A percentile compares a stretch with the other conserved stretches of the same genome.
Evolutionary conservation across 352 stramenopile genomes (phyloP).

Genomic region (Phytophthora capsici): DNA sequence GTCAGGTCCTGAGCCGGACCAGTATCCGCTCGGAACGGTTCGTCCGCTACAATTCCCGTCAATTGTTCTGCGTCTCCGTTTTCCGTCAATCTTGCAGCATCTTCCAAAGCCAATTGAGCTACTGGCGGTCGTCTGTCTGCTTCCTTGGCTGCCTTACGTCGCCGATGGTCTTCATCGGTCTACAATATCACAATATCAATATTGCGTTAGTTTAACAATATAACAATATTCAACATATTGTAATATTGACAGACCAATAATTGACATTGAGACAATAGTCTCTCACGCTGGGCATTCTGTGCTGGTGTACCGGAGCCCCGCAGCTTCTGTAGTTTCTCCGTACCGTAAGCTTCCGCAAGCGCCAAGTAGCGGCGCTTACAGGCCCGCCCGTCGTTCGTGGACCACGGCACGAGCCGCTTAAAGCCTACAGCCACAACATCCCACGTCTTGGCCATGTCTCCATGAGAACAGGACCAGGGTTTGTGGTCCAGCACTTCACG

Average conservation of each 20-base stretch:
- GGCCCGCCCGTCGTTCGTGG: constrained; percentile 28
- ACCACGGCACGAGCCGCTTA: constrained; percentile 27
- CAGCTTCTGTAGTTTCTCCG: constrained; percentile 28
- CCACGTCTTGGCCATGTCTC: constrained; percentile 34
- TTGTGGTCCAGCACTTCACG: constrained; percentile 31
- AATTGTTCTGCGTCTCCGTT: constrained; percentile 3
- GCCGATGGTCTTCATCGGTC: constrained; percentile 28
- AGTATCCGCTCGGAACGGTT: too few relatives aligned
- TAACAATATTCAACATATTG: constrained; percentile 1
- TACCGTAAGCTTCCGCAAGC: constrained; percentile 20
- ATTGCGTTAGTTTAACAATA: constrained; percentile 22
- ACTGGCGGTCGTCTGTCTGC: constrained; percentile 9
- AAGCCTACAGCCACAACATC: constrained; percentile 23
- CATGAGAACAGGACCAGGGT: constrained; percentile 31
- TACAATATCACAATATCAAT: constrained; percentile 17
- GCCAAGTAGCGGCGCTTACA: constrained; percentile 35
- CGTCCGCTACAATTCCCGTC: too few relatives aligned
- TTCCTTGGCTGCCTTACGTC: constrained; percentile 19
- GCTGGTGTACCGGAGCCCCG: constrained; percentile 24
- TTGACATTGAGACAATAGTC: constrained; percentile 25
- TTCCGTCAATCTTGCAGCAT: constrained; percentile 16
- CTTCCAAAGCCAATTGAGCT: constrained; percentile 19
- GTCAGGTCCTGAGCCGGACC: constrained; percentile 9
- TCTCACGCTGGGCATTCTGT: constrained; percentile 31
- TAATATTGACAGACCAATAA: constrained; percentile 12